Conservation (phyloP, 495 filamentous ascomycete genomes). For the Corynascus novoguineensis region DNA sequence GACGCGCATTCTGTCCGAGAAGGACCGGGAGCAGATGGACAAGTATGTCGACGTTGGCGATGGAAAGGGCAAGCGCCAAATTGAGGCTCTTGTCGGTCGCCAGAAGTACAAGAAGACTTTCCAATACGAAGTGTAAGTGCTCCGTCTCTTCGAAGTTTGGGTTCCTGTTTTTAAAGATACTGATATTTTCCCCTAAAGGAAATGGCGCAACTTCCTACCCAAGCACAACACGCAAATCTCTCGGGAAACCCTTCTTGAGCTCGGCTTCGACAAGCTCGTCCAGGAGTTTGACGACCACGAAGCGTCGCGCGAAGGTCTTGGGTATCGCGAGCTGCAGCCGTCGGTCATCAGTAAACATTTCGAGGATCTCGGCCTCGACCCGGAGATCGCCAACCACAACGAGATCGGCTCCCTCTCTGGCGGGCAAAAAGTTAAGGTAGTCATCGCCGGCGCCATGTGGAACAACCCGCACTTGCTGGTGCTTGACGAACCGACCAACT, state of each 20-base stretch:
- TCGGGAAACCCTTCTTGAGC: slow-evolving; percentile 79
- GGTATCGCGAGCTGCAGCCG: slow-evolving; percentile 86
- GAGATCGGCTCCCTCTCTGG: slow-evolving; percentile 94
- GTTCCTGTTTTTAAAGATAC: not conserved
- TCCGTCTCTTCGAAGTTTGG: not conserved
- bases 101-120: slow-evolving; percentile 99
- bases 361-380: slow-evolving; percentile 91
- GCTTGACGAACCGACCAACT: slow-evolving; percentile 98
- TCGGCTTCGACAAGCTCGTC: slow-evolving; percentile 85
- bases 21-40: slow-evolving; percentile 85
- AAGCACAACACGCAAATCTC: slow-evolving; percentile 92
- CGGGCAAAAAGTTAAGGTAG: slow-evolving; percentile 99
- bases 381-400: slow-evolving; percentile 98
- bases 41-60: slow-evolving; percentile 78
- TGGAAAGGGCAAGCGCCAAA: slow-evolving; percentile 67
- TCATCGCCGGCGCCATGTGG: slow-evolving; percentile 97
- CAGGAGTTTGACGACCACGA: slow-evolving; percentile 99
- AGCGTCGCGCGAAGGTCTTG: slow-evolving; percentile 92
- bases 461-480: slow-evolving; percentile 97
- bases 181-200: slow-evolving; percentile 45
- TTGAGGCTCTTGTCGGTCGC: slow-evolving; percentile 88
- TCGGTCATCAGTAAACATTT: slow-evolving; percentile 96
- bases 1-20: slow-evolving; percentile 79
- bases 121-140: slow-evolving; percentile 87
- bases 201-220: slow-evolving; percentile 82